These are phyloP conservation scores for Zychaea mexicana DNA, from an alignment of 371 early-diverging fungal species.

Conservation along the genomic window DNA sequence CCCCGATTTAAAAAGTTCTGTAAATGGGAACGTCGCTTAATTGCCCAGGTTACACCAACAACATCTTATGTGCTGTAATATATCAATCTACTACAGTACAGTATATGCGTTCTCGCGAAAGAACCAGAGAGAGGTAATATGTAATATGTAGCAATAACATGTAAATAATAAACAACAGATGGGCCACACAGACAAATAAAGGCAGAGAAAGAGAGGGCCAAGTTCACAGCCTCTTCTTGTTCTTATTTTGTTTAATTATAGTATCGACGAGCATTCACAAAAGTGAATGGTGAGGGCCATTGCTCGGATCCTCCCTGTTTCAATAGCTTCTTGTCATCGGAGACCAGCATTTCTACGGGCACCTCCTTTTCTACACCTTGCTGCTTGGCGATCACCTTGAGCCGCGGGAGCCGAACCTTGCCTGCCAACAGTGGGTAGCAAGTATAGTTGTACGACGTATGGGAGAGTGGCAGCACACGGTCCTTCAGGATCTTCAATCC, in stretches of 20 bases:
- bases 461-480: constrained; percentile 59
- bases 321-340: constrained; percentile 25
- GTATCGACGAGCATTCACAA: constrained; percentile 32
- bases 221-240: too few species aligned
- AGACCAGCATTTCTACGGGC: constrained; percentile 32
- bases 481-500: constrained; percentile 66
- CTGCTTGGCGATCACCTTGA: constrained; percentile 47
- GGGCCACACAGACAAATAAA: too few species aligned
- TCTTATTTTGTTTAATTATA: constrained; percentile 10
- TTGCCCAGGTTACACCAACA: background rate
- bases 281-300: constrained; percentile 16
- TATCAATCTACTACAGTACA: too few species aligned
- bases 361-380: constrained; percentile 42
- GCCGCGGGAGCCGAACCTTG: constrained; percentile 51
- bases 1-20: constrained; percentile 2
- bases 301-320: constrained; percentile 18
- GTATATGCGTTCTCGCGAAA: too few species aligned
- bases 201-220: too few species aligned
- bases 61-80: too few species aligned
- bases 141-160: too few species aligned
- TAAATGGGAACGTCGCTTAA: constrained; percentile 1
- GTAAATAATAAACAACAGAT: too few species aligned
- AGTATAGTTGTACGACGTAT: constrained; percentile 35
- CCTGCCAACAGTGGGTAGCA: constrained; percentile 56
- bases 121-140: too few species aligned